Base-by-base conservation (phyloP, 1,284 basidiomycete genomes). In the Cutaneotrichosporon sp. region DNA sequence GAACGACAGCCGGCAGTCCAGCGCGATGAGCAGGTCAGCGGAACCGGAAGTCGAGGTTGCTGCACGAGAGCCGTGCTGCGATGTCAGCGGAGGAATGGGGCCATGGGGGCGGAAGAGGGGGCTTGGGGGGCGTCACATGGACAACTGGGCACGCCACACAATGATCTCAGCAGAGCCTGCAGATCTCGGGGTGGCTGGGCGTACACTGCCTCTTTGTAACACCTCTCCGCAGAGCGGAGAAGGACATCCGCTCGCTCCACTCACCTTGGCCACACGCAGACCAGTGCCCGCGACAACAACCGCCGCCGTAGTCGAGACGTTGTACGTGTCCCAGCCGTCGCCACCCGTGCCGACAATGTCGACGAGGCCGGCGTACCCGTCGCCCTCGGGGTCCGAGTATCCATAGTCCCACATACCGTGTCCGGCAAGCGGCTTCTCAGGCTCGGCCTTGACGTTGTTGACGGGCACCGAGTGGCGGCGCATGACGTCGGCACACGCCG, bases 291-390 rank as follows among this genome's bases (percentile, higher is more conserved):
- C 93, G 25, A 95, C 95, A 20, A 99, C 92, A 63, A 99, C 87
- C 4, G 87, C 94, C 2, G 95, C 95, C 0, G 93, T 91, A 0
- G 95, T 98, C 72, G 92, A 95, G 49, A 98, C 95, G 77, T 99
- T 98, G 84, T 95, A 99, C 0, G 95, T 90, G 73, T 98, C 92
- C 80, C 95, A 88, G 0, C 95, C 95, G 80, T 98, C 95, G 13
- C 95, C 95, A n/a, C 95, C 95, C 0, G 89, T 90, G 16, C 90
- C 85, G 56, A 88, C 89, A 64, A 83, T 86, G 80, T 82, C 87
- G 11, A 81, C 81, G 49, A 78, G 65, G 2, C 79, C 77, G 3
- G 67, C 67, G 59, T 80, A 79, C 2, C 73, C 76, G 58, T 77
- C 76, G 0, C 77, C 76, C 47, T 78, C 73, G 20, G 71, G 71